Percentiles rank a stretch among this genome's conserved stretches.
Evolutionary conservation across 352 stramenopile species (phyloP).

Genomic region (Peronosclerospora sorghi): DNA sequence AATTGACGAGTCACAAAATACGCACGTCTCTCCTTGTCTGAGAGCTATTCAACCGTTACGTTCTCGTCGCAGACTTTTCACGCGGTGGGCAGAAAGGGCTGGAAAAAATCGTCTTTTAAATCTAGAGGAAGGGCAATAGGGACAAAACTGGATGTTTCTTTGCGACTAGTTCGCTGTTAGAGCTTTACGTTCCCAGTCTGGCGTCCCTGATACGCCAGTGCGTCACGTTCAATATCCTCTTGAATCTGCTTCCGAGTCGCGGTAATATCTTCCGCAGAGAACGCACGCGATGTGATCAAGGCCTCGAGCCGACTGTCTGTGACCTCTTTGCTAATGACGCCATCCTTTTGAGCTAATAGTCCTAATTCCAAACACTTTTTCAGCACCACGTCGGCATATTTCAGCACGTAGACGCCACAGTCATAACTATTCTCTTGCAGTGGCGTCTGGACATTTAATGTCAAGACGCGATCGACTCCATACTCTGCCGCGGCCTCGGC

Average conservation of each 20-base stretch:
- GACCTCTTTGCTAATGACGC: constrained; percentile 26
- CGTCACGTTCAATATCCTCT: constrained; percentile 24
- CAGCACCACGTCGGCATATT: constrained; percentile 49
- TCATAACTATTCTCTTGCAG: constrained; percentile 56
- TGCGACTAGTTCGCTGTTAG: no score
- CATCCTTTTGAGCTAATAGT: constrained; percentile 13
- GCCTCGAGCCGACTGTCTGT: constrained; percentile 29
- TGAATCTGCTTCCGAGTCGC: constrained; percentile 23
- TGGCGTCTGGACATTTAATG: constrained; percentile 29
- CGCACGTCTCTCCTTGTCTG: no score
- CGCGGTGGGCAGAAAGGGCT: no score
- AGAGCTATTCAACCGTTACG: no score
- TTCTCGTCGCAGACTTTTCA: no score
- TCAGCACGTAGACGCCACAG: constrained; percentile 56
- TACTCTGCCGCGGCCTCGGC: constrained; percentile 15
- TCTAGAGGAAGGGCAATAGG: no score
- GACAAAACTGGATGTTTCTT: no score
- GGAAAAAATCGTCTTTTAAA: no score
- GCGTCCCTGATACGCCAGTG: constrained; percentile 9
- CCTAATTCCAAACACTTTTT: constrained; percentile 22
- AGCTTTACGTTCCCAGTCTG: no score
- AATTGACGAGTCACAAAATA: no score
- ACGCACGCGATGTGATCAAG: constrained; percentile 29
- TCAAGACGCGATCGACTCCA: constrained; percentile 23
- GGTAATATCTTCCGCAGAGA: constrained; percentile 31